Conservation (phyloP, 371 early-diverging fungal species). For the Mortierella sp. region DNA sequence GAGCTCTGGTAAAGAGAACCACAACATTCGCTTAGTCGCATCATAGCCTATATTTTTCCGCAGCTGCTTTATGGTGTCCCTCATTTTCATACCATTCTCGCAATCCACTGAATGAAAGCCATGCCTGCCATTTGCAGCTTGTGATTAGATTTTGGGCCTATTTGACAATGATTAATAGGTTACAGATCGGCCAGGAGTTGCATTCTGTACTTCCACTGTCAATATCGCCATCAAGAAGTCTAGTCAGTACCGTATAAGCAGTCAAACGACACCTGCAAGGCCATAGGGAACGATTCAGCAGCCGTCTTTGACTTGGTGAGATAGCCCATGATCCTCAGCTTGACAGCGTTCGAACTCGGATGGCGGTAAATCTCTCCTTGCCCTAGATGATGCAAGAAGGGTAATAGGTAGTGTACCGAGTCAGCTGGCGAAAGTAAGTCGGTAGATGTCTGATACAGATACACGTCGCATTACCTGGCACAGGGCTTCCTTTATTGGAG, state of each 20-base stretch:
- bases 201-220: too few relatives aligned
- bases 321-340: slow-evolving; percentile 71
- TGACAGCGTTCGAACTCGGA: slow-evolving; percentile 67
- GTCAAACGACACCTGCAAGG: slow-evolving; percentile 83
- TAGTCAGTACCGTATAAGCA: slow-evolving; percentile 75
- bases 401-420: too few relatives aligned
- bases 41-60: too few relatives aligned
- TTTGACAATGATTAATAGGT: too few relatives aligned
- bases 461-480: slow-evolving; percentile 25
- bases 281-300: slow-evolving; percentile 70
- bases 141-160: slow-evolving; percentile 68
- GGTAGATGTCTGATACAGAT: too few relatives aligned
- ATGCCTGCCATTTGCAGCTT: slow-evolving; percentile 82
- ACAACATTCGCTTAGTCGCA: background rate
- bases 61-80: background rate
- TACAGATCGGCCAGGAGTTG: too few relatives aligned
- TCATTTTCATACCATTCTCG: slow-evolving; percentile 83
- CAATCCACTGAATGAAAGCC: slow-evolving; percentile 89
- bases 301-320: slow-evolving; percentile 73
- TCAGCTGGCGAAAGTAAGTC: too few relatives aligned
- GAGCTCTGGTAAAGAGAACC: slow-evolving; percentile 35
- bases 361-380: slow-evolving; percentile 32
- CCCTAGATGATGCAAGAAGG: slow-evolving; percentile 3
- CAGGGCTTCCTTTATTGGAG: slow-evolving; percentile 28
- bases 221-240: too few relatives aligned